Evolutionary conservation across 768 basidiomycete species (phyloP).

Genomic region (Dentipellis fragilis): DNA sequence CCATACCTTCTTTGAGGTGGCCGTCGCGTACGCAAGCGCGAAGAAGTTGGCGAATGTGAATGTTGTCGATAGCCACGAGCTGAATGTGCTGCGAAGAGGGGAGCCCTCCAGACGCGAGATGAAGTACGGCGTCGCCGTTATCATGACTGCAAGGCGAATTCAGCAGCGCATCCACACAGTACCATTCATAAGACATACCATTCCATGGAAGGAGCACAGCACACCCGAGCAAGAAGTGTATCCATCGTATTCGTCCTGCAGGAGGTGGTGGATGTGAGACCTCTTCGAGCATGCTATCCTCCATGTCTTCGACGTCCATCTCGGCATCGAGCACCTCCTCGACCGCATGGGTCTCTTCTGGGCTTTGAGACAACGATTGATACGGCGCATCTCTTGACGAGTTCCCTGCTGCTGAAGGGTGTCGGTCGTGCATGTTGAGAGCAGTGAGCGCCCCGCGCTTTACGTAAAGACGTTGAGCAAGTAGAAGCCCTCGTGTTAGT

Average conservation of each 20-base stretch:
- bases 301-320: neutral
- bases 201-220: slow-evolving; percentile 86
- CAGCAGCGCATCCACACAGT: neutral
- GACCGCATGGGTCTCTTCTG: neutral
- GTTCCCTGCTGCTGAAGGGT: slow-evolving; percentile 1
- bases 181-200: slow-evolving; percentile 35
- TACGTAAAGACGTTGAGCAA: neutral
- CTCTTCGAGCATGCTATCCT: neutral
- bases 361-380: slow-evolving; percentile 6
- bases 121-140: slow-evolving; percentile 81
- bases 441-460: neutral
- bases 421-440: slow-evolving; percentile 4
- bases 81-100: slow-evolving; percentile 36
- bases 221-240: slow-evolving; percentile 66
- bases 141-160: slow-evolving; percentile 48
- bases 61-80: slow-evolving; percentile 33
- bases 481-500: neutral
- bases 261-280: slow-evolving; percentile 16
- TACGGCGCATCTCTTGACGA: slow-evolving; percentile 6
- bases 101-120: slow-evolving; percentile 57
- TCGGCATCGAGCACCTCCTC: slow-evolving; percentile 4
- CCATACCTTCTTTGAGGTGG: slow-evolving; percentile 56
- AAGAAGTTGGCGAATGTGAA: slow-evolving; percentile 56
- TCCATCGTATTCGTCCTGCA: slow-evolving; percentile 44
- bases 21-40: slow-evolving; percentile 67